A percentile compares a stretch with the other conserved stretches of the same genome.
Conservation (phyloP, 768 basidiomycete species). For the Podaxis carcinomalis region DNA sequence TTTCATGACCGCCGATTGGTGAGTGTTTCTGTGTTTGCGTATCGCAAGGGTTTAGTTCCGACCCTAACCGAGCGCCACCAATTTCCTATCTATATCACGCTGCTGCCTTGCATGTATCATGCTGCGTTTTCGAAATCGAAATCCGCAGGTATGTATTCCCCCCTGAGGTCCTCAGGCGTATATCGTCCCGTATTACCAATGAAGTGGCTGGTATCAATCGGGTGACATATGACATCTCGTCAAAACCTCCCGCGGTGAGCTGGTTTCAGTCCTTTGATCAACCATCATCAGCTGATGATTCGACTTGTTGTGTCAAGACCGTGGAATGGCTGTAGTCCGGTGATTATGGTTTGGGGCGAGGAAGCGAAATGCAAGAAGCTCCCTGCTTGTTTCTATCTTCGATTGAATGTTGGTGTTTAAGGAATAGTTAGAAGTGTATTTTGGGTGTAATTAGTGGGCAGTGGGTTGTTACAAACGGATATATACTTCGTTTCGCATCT, state of each 20-base stretch:
- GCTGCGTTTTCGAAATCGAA: slow-evolving; percentile 6
- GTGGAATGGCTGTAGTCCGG: slow-evolving; percentile 43
- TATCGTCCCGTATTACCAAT: slow-evolving; percentile 96
- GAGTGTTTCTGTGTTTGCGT: slow-evolving; percentile 18
- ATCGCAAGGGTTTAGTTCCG: not conserved
- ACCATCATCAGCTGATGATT: slow-evolving; percentile 11
- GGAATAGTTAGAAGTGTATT: not conserved
- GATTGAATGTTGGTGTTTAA: not conserved
- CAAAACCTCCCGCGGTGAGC: slow-evolving; percentile 90
- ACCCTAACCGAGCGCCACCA: not conserved
- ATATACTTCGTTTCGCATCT: not conserved
- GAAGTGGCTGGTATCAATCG: slow-evolving; percentile 96
- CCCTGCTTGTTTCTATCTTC: too few relatives aligned
- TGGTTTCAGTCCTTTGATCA: slow-evolving; percentile 9
- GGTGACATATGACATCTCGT: slow-evolving; percentile 94
- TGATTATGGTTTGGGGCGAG: slow-evolving; percentile 2
- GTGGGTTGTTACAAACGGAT: not conserved
- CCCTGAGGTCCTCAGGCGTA: slow-evolving; percentile 78
- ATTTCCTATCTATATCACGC: slow-evolving; percentile 4
- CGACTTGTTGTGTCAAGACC: slow-evolving; percentile 27
- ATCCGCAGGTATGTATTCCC: slow-evolving; percentile 91
- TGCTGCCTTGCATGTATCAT: slow-evolving; percentile 17
- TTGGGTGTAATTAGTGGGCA: not conserved
- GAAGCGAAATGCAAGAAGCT: not conserved
- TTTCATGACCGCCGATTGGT: slow-evolving; percentile 99